phyloP scores from a whole-genome alignment of 2,329 filamentous ascomycete species.

The Alternaria dauci region DNA sequence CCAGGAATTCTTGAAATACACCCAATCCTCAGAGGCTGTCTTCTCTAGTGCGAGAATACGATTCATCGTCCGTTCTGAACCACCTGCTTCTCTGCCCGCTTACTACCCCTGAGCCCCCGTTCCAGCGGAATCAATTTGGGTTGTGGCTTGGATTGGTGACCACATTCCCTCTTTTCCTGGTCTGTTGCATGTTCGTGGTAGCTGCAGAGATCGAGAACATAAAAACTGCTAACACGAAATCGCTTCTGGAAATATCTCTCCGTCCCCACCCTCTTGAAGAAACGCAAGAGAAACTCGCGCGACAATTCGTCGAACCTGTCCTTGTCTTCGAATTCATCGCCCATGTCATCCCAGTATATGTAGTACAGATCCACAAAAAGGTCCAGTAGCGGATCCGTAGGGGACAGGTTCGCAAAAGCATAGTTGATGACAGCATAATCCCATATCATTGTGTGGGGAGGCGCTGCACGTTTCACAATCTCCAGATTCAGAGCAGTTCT shows the following conservation, averaged over 20 bases:
- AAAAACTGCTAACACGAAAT: too few relatives aligned
- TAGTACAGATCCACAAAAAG: not conserved
- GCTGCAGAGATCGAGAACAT: not conserved
- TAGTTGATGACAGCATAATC: not conserved
- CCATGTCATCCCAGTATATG: not conserved
- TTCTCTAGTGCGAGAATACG: too few relatives aligned
- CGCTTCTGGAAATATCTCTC: not conserved
- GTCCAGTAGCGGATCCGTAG: not conserved
- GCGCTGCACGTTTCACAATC: not conserved
- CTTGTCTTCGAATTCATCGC: too few relatives aligned
- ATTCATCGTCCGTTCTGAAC: too few relatives aligned
- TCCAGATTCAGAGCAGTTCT: slow-evolving; percentile 7
- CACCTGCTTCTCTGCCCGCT: too few relatives aligned
- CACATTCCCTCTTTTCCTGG: not conserved
- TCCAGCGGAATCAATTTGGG: too few relatives aligned
- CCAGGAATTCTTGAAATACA: too few relatives aligned
- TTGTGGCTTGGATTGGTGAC: too few relatives aligned
- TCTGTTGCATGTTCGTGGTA: not conserved
- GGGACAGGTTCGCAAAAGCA: not conserved
- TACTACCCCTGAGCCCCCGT: too few relatives aligned
- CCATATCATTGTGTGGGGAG: not conserved
- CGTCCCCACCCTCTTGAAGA: not conserved
- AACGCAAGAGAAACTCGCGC: not conserved
- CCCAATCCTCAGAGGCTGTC: too few relatives aligned
- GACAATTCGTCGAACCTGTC: not conserved